Evolutionary conservation across 2,329 filamentous ascomycete genomes (phyloP).

Genomic region (Fusarium burgessii): DNA sequence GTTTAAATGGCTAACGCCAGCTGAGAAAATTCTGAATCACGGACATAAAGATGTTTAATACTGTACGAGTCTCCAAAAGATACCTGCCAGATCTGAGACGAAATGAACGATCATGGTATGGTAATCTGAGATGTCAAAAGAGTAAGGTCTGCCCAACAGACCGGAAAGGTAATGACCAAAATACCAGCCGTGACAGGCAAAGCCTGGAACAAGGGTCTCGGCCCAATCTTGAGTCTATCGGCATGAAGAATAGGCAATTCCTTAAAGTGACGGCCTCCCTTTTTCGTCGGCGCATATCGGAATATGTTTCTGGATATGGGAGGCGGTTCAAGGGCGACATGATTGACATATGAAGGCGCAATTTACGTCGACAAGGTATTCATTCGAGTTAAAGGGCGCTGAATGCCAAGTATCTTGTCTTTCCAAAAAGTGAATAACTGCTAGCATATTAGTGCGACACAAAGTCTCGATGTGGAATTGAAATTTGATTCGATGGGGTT

Average conservation of each 20-base stretch:
- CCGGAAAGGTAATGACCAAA: conserved; percentile 14
- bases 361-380: conserved; percentile 22
- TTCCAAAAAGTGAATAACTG: not conserved
- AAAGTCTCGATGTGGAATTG: conserved; percentile 38
- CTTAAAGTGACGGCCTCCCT: conserved; percentile 14
- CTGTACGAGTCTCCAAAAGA: conserved; percentile 15
- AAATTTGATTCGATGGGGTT: conserved; percentile 18
- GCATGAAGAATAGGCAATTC: conserved; percentile 17
- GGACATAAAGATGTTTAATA: conserved; percentile 14
- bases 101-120: conserved; percentile 35
- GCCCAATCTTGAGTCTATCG: conserved; percentile 32
- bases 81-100: conserved; percentile 43
- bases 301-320: conserved; percentile 23
- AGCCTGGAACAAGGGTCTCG: conserved; percentile 34
- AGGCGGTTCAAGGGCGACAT: conserved; percentile 29
- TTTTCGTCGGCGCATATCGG: conserved; percentile 24
- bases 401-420: conserved; percentile 20
- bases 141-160: conserved; percentile 30
- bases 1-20: conserved; percentile 9
- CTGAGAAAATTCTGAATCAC: conserved; percentile 21
- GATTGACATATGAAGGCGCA: conserved; percentile 25
- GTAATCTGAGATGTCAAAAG: conserved; percentile 35
- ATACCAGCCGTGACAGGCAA: conserved; percentile 22
- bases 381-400: conserved; percentile 20
- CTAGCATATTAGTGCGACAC: conserved; percentile 24